Percentiles rank a stretch among this genome's conserved stretches.
Conservation (phyloP, 23 red algal species). For the Rhodosorus marinus region DNA sequence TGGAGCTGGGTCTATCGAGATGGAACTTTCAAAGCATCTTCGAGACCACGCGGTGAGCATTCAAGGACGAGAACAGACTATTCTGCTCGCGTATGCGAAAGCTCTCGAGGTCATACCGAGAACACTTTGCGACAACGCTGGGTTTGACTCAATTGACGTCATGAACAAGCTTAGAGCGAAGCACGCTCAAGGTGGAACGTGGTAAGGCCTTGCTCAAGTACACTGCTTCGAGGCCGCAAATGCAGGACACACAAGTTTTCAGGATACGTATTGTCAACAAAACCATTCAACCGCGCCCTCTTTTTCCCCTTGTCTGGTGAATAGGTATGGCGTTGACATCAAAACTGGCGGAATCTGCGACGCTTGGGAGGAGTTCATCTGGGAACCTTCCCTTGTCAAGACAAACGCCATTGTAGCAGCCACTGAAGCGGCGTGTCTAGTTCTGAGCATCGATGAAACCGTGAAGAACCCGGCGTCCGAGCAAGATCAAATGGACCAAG, state of each 20-base stretch:
- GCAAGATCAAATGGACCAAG: too few relatives aligned
- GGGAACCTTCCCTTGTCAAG: slow-evolving; percentile 87
- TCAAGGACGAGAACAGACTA: slow-evolving; percentile 72
- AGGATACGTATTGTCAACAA: too few relatives aligned
- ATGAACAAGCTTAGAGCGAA: slow-evolving; percentile 73
- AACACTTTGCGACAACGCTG: slow-evolving; percentile 91
- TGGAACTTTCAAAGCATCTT: slow-evolving; percentile 68
- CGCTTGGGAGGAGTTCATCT: slow-evolving; percentile 72
- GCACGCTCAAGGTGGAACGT: slow-evolving; percentile 46
- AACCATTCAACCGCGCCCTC: too few relatives aligned
- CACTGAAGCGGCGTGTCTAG: slow-evolving; percentile 91
- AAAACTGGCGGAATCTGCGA: slow-evolving; percentile 58
- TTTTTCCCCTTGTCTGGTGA: too few relatives aligned
- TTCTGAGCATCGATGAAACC: slow-evolving; percentile 88
- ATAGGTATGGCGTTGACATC: slow-evolving; percentile 58
- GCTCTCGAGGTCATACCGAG: slow-evolving; percentile 85
- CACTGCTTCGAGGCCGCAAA: too few relatives aligned
- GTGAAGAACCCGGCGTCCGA: slow-evolving; percentile 64
- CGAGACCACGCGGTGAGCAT: slow-evolving; percentile 42
- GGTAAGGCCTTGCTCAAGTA: too few relatives aligned
- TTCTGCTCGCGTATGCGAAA: slow-evolving; percentile 79
- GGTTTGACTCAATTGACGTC: slow-evolving; percentile 89
- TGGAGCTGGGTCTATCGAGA: slow-evolving; percentile 87
- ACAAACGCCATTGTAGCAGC: slow-evolving; percentile 76
- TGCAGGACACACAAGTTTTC: too few relatives aligned